A percentile compares a stretch with the other conserved stretches of the same genome.
Conservation (phyloP, 345 rosid genomes). For the Carallia brachiata region DNA sequence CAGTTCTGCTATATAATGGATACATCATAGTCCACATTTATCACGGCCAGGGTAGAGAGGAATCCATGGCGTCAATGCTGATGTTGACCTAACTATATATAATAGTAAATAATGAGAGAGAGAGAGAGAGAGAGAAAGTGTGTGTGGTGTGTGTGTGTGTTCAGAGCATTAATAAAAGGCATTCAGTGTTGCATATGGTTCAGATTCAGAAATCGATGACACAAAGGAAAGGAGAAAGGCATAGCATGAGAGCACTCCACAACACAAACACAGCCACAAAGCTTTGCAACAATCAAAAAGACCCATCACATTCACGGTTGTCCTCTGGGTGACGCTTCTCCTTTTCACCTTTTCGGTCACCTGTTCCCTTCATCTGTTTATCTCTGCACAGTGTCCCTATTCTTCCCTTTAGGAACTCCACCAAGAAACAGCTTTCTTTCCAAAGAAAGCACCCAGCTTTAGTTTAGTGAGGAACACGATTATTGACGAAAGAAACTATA, state of each 20-base stretch:
- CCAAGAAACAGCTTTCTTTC: background rate
- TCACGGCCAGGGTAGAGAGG: slow-evolving; percentile 21
- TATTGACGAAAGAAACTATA: background rate
- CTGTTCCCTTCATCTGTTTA: background rate
- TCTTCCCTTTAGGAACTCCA: background rate
- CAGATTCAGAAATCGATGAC: slow-evolving; percentile 47
- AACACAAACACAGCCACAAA: background rate
- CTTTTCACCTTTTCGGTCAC: slow-evolving; percentile 27
- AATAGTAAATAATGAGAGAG: slow-evolving; percentile 17
- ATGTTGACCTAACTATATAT: slow-evolving; percentile 40
- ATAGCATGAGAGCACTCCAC: slow-evolving; percentile 25
- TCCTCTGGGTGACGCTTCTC: slow-evolving; percentile 24
- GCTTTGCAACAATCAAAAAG: background rate
- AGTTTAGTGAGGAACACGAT: background rate
- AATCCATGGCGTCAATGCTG: slow-evolving; percentile 41
- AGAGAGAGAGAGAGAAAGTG: slow-evolving; percentile 10
- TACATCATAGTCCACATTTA: slow-evolving; percentile 24
- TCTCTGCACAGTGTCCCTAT: background rate
- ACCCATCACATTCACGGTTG: slow-evolving; percentile 3
- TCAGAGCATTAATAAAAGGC: slow-evolving; percentile 40
- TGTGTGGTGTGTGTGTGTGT: slow-evolving; percentile 11
- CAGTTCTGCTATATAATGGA: slow-evolving; percentile 15
- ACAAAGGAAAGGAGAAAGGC: slow-evolving; percentile 17
- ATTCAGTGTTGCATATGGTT: slow-evolving; percentile 35
- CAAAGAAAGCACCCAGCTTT: background rate